Evolutionary conservation across 1,284 basidiomycete genomes (phyloP).

Genomic region (Melanopsichium pennsylvanicum): DNA sequence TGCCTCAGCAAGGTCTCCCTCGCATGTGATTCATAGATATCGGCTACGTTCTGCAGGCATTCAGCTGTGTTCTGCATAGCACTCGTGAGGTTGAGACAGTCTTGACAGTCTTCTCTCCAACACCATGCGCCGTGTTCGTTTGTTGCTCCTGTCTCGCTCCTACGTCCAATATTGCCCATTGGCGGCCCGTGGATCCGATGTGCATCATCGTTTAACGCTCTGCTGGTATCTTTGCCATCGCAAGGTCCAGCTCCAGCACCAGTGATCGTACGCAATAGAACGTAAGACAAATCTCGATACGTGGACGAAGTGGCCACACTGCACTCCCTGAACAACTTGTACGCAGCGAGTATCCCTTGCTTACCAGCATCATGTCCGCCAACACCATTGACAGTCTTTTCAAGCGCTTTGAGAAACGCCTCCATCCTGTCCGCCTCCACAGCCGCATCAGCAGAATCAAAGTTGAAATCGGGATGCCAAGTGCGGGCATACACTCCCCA

Average conservation of each 20-base stretch:
- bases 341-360: conserved; percentile 40
- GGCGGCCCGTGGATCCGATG: conserved; percentile 65
- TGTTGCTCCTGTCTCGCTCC: conserved; percentile 68
- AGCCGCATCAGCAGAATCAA: conserved; percentile 69
- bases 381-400: conserved; percentile 46
- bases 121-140: conserved; percentile 84
- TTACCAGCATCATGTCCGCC: conserved; percentile 34
- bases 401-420: conserved; percentile 29
- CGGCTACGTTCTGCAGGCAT: conserved; percentile 76
- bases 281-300: conserved; percentile 52
- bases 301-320: conserved; percentile 21
- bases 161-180: conserved; percentile 68
- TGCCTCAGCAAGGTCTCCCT: conserved; percentile 75
- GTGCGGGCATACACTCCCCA: conserved; percentile 76
- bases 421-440: conserved; percentile 42
- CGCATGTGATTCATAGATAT: conserved; percentile 80
- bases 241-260: conserved; percentile 34
- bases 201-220: conserved; percentile 75
- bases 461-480: conserved; percentile 82
- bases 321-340: conserved; percentile 26
- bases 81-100: conserved; percentile 78
- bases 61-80: conserved; percentile 80
- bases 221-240: background rate
- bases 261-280: conserved; percentile 48
- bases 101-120: conserved; percentile 80